phyloP scores from a whole-genome alignment of 2,329 filamentous ascomycete species.

The Ploettnerulaceae sp. region DNA sequence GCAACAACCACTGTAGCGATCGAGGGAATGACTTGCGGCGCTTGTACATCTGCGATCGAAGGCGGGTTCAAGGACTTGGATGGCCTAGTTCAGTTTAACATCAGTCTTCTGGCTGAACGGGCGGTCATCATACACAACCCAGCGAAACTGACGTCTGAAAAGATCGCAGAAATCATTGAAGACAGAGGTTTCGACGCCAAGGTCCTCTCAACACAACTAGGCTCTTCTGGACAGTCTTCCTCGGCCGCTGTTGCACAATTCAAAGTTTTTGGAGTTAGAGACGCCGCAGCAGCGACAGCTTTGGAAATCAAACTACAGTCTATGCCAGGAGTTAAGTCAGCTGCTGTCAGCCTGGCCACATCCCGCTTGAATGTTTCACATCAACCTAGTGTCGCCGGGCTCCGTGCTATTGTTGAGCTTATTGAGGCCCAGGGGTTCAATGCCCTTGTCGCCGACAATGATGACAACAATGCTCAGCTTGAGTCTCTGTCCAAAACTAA shows the following conservation, averaged over 20 bases:
- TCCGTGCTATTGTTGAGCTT: conserved; percentile 75
- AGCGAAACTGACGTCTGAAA: conserved; percentile 61
- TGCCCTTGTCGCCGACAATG: conserved; percentile 80
- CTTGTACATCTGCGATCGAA: conserved; percentile 90
- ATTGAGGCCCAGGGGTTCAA: conserved; percentile 84
- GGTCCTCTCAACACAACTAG: conserved; percentile 70
- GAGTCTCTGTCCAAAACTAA: conserved; percentile 94
- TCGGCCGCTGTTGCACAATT: conserved; percentile 63
- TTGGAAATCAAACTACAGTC: conserved; percentile 65
- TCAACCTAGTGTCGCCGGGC: conserved; percentile 64
- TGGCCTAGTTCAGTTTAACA: conserved; percentile 85
- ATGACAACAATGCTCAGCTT: conserved; percentile 95
- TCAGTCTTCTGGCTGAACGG: conserved; percentile 87
- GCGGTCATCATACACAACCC: conserved; percentile 84
- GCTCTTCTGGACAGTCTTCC: conserved; percentile 49
- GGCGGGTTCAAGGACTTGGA: conserved; percentile 71
- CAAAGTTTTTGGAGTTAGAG: conserved; percentile 75
- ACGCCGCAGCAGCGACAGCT: conserved; percentile 64
- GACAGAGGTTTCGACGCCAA: conserved; percentile 84
- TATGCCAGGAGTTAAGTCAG: conserved; percentile 68
- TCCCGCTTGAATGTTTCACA: conserved; percentile 71
- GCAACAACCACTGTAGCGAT: conserved; percentile 81
- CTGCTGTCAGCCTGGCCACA: conserved; percentile 66
- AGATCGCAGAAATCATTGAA: conserved; percentile 79
- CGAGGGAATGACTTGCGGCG: conserved; percentile 96